Conservation (phyloP, 768 basidiomycete species). For the Tremella yokohamensis region DNA sequence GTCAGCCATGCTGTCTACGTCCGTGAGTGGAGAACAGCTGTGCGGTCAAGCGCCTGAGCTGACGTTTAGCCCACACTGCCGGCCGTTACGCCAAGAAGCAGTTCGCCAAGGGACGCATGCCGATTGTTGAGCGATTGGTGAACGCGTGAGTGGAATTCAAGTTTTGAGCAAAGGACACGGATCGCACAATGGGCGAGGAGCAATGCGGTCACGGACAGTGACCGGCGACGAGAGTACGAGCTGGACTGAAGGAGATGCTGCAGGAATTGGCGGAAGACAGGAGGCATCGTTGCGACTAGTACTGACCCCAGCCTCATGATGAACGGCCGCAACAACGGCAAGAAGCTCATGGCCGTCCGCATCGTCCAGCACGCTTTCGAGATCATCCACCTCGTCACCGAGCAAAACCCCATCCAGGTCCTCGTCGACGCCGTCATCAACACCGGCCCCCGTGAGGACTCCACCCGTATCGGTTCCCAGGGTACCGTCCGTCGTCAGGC, state of each 20-base stretch:
- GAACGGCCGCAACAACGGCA: constrained; percentile 99
- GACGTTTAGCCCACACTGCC: constrained; percentile 74
- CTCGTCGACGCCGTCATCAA: constrained; percentile 96
- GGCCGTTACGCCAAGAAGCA: constrained; percentile 99
- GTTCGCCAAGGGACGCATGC: constrained; percentile 99
- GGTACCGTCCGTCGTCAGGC: constrained; percentile 99
- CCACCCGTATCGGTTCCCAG: constrained; percentile 98
- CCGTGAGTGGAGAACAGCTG: constrained; percentile 53
- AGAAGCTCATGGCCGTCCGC: constrained; percentile 97
- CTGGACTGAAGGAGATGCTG: too few species aligned
- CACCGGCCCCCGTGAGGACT: constrained; percentile 99
- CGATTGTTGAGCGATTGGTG: constrained; percentile 98
- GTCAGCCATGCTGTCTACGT: constrained; percentile 95
- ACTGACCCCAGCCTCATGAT: constrained; percentile 78
- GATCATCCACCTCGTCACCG: constrained; percentile 98
- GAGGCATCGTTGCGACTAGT: neutral
- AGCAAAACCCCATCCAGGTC: constrained; percentile 99
- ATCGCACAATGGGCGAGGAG: neutral
- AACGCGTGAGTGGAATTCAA: constrained; percentile 65
- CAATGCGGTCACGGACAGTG: too few species aligned
- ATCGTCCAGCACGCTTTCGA: constrained; percentile 99
- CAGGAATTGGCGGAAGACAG: too few species aligned
- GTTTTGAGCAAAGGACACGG: neutral
- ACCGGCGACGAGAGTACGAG: too few species aligned
- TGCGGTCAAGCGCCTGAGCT: neutral